Base-by-base conservation (phyloP, 1,139 yeast species). In the Nematodospora anomalae region DNA sequence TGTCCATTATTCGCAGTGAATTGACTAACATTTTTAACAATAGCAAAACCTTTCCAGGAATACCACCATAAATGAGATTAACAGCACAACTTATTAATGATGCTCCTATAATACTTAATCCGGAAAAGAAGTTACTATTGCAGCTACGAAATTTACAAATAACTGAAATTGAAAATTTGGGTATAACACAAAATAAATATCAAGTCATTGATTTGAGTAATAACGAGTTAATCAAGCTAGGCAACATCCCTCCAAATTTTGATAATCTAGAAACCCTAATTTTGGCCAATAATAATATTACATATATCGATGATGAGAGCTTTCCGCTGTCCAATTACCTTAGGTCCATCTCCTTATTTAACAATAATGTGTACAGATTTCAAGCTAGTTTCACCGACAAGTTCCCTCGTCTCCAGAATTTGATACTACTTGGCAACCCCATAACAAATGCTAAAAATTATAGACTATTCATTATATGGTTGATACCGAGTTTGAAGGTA, bases 171-270 rank as follows among this genome's bases (percentile, higher is more conserved):
- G 75, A 68, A 38, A 66, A 67, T 42, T 49, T 67, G 12, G 60
- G 58, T 12, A 53, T 53, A 16, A 60, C 70, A 9, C 54, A 56
- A 26, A 60, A 64, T 44, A 51, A 51, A 37, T 67, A 68, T 46
- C 78, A 75, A 38, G 75, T 77, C 14, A 62, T 86, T 6, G 95
- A 87, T 55, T 57, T 86, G 28, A 73, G 87, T 4, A 79, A 80
- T 53, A 87, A 87, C 56, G 80, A 75, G 26, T 59, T 86, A 13
- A 60, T 74, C 3, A 71, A 69, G 11, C 52, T 87, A 11, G 70
- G 75, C 6, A 71, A 71, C 37, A 58, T 83, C 13, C 86, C 88
- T 0, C 10, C 26, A 5, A 45, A 48, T 9, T 55, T 79, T 32
- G 35, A 46, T 7, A 67, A 74, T 25, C 55, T 82, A 15, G 67